Evolutionary conservation across 2,329 filamentous ascomycete genomes (phyloP), one percentile per base, ranked within the genome.

Genomic region (Pochonia chlamydosporia): DNA sequence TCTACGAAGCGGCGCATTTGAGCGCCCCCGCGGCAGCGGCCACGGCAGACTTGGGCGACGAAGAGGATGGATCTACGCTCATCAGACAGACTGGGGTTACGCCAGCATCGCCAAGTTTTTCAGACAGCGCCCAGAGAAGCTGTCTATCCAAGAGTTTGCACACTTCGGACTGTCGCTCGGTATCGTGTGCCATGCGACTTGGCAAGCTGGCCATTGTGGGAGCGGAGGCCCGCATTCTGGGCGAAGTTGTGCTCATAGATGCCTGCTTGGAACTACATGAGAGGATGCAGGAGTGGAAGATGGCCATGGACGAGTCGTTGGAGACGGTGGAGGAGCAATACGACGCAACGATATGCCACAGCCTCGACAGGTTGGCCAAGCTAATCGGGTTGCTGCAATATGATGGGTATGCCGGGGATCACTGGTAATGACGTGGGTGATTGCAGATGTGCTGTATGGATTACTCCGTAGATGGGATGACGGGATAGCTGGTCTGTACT

Each of bases 321-420:
- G 42, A 49, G 25, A n/a, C 14, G 13, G n/a, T 18, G 14, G 47
- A 42, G 11, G 42, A 49, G 26, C 47, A 49, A 31, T 33, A 16
- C 39, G 47, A 49, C 26, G 20, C 23, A 2, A 25, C 30, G 8
- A 45, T 14, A 9, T 24, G 39, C 13, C 30, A 33, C n/a, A 45
- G 42, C 16, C 33, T 45, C 26, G 47, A 49, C 30, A 39, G 42
- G 18, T n/a, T 49, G 42, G 47, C 47, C 16, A 49, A 49, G 23
- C 35, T 49, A 10, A 49, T 49, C 6, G 47, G 47, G 1, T 10
- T 49, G 20, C 31, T 49, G 36, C 47, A 49, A 31, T 49, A 45
- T 21, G 47, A 49, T 11, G 43, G 47, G 3, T 30, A 33, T 14
- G n/a, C 5, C 14, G 30, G 30, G 5, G 30, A 33, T 8, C 30